Base-by-base conservation (phyloP, 1,284 basidiomycete species). In the Cutaneotrichosporon spelunceum region DNA sequence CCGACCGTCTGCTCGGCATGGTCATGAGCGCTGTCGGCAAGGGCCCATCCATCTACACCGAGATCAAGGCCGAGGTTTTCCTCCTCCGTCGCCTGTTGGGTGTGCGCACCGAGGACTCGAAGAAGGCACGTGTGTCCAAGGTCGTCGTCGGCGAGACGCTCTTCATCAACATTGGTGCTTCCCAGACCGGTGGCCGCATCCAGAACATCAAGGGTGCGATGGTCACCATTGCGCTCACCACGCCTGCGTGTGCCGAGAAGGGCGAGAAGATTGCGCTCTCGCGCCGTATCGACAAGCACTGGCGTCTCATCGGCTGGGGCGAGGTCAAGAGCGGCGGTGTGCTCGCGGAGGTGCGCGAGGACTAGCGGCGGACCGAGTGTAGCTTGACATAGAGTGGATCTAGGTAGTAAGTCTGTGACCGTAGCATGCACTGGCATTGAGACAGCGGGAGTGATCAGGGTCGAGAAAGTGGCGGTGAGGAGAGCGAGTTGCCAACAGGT, bases 71-170 rank as follows among this genome's bases (percentile, higher is more conserved):
- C 57, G 76, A 79, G 63, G 78, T 94, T 68, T 96, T 95, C 87
- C 83, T 96, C 52, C 87, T 96, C 52, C 90, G 96, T 66, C 87
- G 96, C 67, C 81, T 99, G 64, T 85, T 99, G n/a, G 95, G 95
- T 80, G 96, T 98, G 69, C 94, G 95, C 80, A 93, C 91, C 29
- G 94, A 97, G 79, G 95, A 97, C 82, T 95, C 94, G 83, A 98
- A 98, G 80, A 91, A 95, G 79, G 96, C 95, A 53, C 98, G 81
- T 76, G 93, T 94, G 29, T 84, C 90, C 58, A 98, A 97, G 80
- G 84, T 98, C 53, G 85, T 87, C 59, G 96, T 96, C 81, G 90
- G 90, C 78, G 95, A 99, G 81, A 86, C 97, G 4, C 82, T 99
- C 21, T 85, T 94, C 61, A 91, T 94, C 82, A 94, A 95, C 81